Evolutionary conservation across 495 filamentous ascomycete species (phyloP), one percentile per base, ranked within the genome.

Genomic region (Penicillium diatomitis): DNA sequence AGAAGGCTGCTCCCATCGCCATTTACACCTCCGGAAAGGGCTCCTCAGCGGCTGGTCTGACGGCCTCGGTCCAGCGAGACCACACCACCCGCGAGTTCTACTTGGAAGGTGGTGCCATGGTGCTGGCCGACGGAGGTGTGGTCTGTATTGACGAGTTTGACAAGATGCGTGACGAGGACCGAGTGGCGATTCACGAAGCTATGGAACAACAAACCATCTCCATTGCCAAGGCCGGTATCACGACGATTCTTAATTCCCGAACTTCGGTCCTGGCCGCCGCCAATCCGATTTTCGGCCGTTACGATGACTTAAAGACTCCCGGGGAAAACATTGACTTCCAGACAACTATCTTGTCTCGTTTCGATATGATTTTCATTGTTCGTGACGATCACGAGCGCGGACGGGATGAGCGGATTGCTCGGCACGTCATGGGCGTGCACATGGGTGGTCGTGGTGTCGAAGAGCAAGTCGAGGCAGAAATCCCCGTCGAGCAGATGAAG

Each of bases 191-290:
- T 66, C 94, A 99, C 76, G 94, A 99, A 78, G 94, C 94, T 49
- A 99, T 99, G 94, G 94, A 99, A 61, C 94, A 99, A 68, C 94
- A 99, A 68, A 99, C 94, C 5, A 99, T 99, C 49, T 99, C 94
- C 7, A 97, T 99, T 58, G 94, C 94, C 53, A 99, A 99, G 68
- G 94, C 94, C 4, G 94, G 94, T 60, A 97, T 99, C 58, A 99
- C 94, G 10, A 99, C 94, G 2, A 97, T 99, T 52, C 78, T 99
- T 28, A 99, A 99, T 63, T 90, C 94, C 2, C 75, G 94, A 46
- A 97, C 94, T 1, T 95, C 88, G 2, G 94, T 99, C 3, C 77
- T 99, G 20, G 94, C 94, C 6, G 94, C 94, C 6, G 94, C 94
- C 27, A 99, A 99, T 67, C 94, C 94, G 10, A 87, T 97, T 50